Evolutionary conservation across 768 basidiomycete genomes (phyloP), one percentile per base, ranked within the genome.

Genomic region (Calocera cornea): DNA sequence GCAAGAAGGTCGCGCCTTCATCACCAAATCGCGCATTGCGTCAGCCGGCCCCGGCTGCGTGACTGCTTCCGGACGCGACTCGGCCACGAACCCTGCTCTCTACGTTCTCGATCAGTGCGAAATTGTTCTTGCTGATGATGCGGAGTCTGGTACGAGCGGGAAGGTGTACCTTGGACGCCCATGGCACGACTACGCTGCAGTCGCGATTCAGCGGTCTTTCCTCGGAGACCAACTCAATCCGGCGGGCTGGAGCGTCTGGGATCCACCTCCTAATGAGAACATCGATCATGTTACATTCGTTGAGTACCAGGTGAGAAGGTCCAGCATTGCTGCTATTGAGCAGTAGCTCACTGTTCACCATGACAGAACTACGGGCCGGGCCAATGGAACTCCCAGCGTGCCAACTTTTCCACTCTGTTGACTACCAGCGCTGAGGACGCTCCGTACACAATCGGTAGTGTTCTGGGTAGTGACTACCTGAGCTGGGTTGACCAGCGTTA

Each of bases 61-160:
- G 8, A 60, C 54, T 22, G 54, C 54, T 22, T 60, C 54, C 2
- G 54, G 54, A 12, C 54, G 54, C 2, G 54, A 60, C 54, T 60
- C 54, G 16, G 54, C 54, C 7, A 60, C 54, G 14, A 60, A 60
- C 54, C 54, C 54, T 10, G 54, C 54, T 5, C 54, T 60, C 14
- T 60, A 60, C 54, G 54, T 60, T 10, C 54, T 60, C 2, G 54
- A 60, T 60, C 54, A 33, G 31, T 60, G 54, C 54, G 54, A 60
- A 27, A 60, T 60, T 27, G 54, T 31, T 10, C 54, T 60, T 60
- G 54, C 54, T 27, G 54, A 60, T 16, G 54, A 60, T 60, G 54
- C 54, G 8, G 54, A 60, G 31, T 22, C 54, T 12, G 54, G 54
- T 2, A 60, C 54, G 11, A 60, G 54, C 27, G 54, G 54, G 27